Evolutionary conservation across 1,284 basidiomycete genomes (phyloP).

Genomic region (Ceratorhiza oryzae-sativae): DNA sequence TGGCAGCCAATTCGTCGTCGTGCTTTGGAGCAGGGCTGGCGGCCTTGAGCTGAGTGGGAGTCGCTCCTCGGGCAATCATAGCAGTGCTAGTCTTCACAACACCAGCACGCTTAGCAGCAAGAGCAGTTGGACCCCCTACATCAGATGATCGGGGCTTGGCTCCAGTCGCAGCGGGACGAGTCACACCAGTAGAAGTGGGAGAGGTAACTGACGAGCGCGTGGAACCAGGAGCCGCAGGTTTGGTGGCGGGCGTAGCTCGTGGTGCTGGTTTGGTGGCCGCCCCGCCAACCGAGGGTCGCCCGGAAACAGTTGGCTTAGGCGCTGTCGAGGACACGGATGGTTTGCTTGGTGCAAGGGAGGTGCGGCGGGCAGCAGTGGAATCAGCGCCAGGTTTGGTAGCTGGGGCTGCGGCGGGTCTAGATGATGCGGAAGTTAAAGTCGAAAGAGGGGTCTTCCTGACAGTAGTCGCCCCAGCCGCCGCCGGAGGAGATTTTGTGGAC

Average conservation of each 20-base stretch:
- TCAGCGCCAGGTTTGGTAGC: slow-evolving; percentile 3
- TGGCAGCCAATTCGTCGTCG: slow-evolving; percentile 30
- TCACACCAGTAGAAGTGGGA: slow-evolving; percentile 7
- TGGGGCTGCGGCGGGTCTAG: slow-evolving; percentile 6
- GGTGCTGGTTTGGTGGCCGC: slow-evolving; percentile 14
- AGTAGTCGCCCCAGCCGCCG: slow-evolving; percentile 11
- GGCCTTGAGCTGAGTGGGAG: slow-evolving; percentile 10
- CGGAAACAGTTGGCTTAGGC: slow-evolving; percentile 5
- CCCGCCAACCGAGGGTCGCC: slow-evolving; percentile 27
- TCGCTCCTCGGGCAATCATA: background rate
- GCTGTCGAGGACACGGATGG: slow-evolving; percentile 30
- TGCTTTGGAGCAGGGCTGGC: slow-evolving; percentile 31
- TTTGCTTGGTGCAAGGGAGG: slow-evolving; percentile 25
- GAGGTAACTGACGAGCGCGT: slow-evolving; percentile 20
- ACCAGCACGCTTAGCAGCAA: background rate
- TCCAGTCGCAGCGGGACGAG: slow-evolving; percentile 4
- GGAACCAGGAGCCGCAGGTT: slow-evolving; percentile 1
- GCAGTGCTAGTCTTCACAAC: background rate
- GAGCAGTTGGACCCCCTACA: background rate
- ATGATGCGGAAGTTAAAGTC: background rate
- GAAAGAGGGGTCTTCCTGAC: slow-evolving; percentile 29
- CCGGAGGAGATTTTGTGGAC: slow-evolving; percentile 22
- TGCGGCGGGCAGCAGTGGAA: slow-evolving; percentile 12
- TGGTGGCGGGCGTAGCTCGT: slow-evolving; percentile 11
- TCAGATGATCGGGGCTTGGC: background rate